Percentiles rank a stretch among this genome's conserved stretches.
Conservation (phyloP, 2,329 filamentous ascomycete genomes). For the Trichoderma harzianum region DNA sequence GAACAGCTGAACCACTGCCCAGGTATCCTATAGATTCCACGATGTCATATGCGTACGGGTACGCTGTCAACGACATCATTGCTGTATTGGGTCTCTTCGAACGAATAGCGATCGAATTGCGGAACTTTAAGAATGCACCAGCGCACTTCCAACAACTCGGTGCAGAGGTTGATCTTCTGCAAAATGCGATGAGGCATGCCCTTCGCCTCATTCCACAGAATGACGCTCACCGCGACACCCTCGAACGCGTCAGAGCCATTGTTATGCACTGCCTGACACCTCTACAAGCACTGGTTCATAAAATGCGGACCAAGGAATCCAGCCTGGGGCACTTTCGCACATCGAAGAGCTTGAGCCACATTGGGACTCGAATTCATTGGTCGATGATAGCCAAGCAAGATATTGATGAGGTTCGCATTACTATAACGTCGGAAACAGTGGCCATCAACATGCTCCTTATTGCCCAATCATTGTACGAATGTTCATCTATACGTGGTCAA, state of each 20-base stretch:
- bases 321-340: neutral
- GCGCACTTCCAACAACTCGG: neutral
- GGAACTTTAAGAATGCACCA: neutral
- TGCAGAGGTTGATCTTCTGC: neutral
- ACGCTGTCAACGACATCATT: neutral
- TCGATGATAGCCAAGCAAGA: neutral
- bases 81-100: neutral
- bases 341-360: neutral
- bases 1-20: neutral
- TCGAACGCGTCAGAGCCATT: neutral
- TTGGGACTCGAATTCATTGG: neutral
- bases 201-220: neutral
- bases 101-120: neutral
- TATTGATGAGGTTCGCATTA: neutral
- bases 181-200: neutral
- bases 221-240: neutral
- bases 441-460: neutral
- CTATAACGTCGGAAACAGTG: neutral
- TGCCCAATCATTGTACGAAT: neutral
- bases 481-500: neutral
- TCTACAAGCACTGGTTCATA: neutral
- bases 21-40: neutral
- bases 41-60: neutral
- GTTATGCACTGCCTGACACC: neutral
- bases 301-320: neutral